These are phyloP conservation scores for Aureobasidium vineae DNA, from an alignment of 2,329 filamentous ascomycete species.

Conservation along the genomic window DNA sequence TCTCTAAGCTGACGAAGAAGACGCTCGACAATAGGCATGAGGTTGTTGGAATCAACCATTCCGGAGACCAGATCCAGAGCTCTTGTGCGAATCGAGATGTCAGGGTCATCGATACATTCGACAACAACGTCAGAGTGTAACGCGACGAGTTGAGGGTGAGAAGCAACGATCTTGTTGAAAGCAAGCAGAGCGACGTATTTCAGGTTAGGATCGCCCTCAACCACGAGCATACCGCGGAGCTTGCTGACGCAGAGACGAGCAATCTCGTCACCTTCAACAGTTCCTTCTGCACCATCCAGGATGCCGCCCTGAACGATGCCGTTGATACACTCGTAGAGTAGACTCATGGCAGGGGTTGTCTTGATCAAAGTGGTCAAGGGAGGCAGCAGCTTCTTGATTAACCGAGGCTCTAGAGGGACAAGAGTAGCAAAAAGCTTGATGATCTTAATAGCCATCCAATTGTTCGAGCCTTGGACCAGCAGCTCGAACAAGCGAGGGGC, in stretches of 20 bases:
- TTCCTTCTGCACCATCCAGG: constrained; percentile 75
- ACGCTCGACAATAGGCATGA: constrained; percentile 79
- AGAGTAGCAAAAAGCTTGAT: constrained; percentile 97
- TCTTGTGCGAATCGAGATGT: constrained; percentile 93
- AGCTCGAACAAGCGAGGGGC: constrained; percentile 91
- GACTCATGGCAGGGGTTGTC: constrained; percentile 95
- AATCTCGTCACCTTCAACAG: constrained; percentile 83
- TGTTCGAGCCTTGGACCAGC: constrained; percentile 87
- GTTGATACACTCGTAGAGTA: constrained; percentile 97
- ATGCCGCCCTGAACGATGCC: constrained; percentile 97
- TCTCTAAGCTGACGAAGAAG: constrained; percentile 80
- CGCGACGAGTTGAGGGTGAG: constrained; percentile 83
- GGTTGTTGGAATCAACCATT: constrained; percentile 87
- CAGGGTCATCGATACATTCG: constrained; percentile 90
- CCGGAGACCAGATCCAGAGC: constrained; percentile 87
- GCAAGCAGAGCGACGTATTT: constrained; percentile 96
- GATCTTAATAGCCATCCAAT: constrained; percentile 99
- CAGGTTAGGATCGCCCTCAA: constrained; percentile 90
- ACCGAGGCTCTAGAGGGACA: constrained; percentile 84
- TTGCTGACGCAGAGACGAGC: constrained; percentile 90
- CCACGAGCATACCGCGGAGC: constrained; percentile 87
- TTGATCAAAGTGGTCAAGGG: constrained; percentile 90
- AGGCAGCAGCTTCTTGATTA: constrained; percentile 87
- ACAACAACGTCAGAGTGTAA: constrained; percentile 95
- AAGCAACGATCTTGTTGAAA: constrained; percentile 89